Evolutionary conservation across 2,329 filamentous ascomycete genomes (phyloP), one percentile per base, ranked within the genome.

Genomic region (Penicillium rolfsii): DNA sequence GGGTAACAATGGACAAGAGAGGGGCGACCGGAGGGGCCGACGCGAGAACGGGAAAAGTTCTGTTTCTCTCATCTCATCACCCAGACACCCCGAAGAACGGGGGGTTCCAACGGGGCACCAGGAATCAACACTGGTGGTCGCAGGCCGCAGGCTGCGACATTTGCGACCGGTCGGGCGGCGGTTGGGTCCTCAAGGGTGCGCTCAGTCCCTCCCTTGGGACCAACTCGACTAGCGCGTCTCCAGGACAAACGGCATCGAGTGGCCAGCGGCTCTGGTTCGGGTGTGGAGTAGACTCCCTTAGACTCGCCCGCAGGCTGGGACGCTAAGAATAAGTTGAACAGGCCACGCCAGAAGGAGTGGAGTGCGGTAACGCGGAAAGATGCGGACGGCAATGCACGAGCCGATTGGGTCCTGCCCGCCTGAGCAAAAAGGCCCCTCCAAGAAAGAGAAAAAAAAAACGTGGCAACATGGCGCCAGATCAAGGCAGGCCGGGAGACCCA

Each of bases 301-400:
- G 50, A 26, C 26, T 36, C 41, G 33, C 58, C n/a, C 30, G 57
- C 50, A 58, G 54, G 38, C 5, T 52, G 53, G 56, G 53, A 62
- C 60, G 35, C 60, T 62, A 62, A 57, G 50, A 11, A 53, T 35
- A 38, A 38, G 19, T 52, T 64, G 62, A 65, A 60, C 59, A 60
- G 59, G 62, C 60, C 64, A 62, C 58, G 57, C 55, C 61, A 63
- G 60, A 33, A 62, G 28, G 53, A 63, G 69, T 71, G 70, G 70
- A 64, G 70, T 67, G 59, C 67, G 67, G 70, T 52, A 59, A 59
- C 70, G 67, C 71, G 71, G 71, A 73, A 72, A 71, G 69, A 71
- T 63, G 70, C 71, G 71, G 71, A 72, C 71, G 70, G 70, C 66
- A 73, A 71, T 71, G 71, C 71, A 73, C 52, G 52, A 52, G 57